Conservation (phyloP, 2,329 filamentous ascomycete genomes). For the Plenodomus biglobosus region DNA sequence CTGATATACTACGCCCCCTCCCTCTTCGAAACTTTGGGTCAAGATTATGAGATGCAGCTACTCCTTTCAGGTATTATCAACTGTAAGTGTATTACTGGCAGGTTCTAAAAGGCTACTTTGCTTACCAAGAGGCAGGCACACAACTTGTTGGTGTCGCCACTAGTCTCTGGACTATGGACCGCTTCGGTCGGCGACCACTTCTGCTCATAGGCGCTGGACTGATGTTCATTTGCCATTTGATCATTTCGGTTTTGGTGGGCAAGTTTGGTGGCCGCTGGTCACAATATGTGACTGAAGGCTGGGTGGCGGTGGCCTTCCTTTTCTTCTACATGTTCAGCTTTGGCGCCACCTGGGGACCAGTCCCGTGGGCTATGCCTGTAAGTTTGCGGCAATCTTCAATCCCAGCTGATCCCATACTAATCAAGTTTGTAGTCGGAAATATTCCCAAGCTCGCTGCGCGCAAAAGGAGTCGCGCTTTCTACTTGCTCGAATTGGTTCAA, state of each 20-base stretch:
- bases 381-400: neutral
- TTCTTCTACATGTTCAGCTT: constrained; percentile 66
- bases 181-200: constrained; percentile 45
- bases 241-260: constrained; percentile 59
- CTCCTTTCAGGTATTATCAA: constrained; percentile 69
- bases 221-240: constrained; percentile 55
- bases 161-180: constrained; percentile 50
- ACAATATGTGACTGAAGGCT: constrained; percentile 55
- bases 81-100: neutral
- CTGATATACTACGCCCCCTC: constrained; percentile 63
- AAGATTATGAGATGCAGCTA: constrained; percentile 56
- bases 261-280: constrained; percentile 56
- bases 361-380: constrained; percentile 50
- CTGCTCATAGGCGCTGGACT: constrained; percentile 49
- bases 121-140: constrained; percentile 2
- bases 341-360: constrained; percentile 60
- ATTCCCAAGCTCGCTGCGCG: constrained; percentile 62
- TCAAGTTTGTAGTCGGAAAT: constrained; percentile 53
- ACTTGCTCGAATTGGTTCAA: constrained; percentile 66
- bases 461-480: constrained; percentile 67
- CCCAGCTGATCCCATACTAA: neutral
- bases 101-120: neutral
- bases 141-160: constrained; percentile 48
- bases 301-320: constrained; percentile 60
- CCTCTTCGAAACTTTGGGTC: constrained; percentile 62